Evolutionary conservation across 306 rosid species (phyloP).

Genomic region (Hippophae rhamnoides): DNA sequence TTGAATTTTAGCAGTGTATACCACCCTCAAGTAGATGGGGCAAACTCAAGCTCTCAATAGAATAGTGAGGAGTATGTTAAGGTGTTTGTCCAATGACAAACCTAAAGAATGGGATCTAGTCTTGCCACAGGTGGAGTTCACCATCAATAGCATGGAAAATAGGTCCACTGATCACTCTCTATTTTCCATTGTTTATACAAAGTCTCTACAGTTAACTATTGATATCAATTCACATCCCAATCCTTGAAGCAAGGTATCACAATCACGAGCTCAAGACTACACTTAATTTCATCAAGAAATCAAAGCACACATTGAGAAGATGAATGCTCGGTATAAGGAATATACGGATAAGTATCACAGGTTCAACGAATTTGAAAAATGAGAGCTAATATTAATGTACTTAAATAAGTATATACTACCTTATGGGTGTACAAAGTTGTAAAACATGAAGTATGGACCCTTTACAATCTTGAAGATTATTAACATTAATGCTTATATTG

Average conservation of each 20-base stretch:
- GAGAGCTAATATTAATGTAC: background rate
- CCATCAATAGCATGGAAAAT: background rate
- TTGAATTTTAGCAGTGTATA: background rate
- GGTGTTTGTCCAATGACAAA: background rate
- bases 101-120: background rate
- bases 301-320: too few species aligned
- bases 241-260: background rate
- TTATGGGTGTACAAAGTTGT: background rate
- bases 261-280: background rate
- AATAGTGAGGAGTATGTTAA: background rate
- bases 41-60: background rate
- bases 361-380: background rate
- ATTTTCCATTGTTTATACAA: background rate
- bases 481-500: background rate
- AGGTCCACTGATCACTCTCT: background rate
- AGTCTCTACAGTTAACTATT: background rate
- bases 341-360: background rate
- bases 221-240: background rate
- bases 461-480: background rate
- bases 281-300: too few species aligned
- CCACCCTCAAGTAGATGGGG: too few species aligned
- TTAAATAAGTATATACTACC: background rate
- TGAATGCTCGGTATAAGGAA: background rate
- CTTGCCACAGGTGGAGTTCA: background rate
- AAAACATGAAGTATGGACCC: background rate